phyloP scores from a whole-genome alignment of 2,329 filamentous ascomycete genomes.

The Dryadomyces quercivorus region DNA sequence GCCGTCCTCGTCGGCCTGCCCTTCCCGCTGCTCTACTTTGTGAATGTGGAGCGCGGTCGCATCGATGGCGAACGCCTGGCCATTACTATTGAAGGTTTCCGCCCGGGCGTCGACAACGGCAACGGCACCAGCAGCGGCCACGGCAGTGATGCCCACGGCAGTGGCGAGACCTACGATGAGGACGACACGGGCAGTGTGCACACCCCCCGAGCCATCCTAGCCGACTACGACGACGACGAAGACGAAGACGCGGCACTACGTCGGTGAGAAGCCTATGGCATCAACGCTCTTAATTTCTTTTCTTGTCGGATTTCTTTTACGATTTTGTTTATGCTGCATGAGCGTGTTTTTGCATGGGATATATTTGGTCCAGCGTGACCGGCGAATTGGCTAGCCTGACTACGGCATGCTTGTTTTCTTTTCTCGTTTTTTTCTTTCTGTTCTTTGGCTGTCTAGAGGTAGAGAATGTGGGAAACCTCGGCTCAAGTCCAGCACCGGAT shows the following conservation, averaged over 20 bases:
- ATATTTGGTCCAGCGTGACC: no score
- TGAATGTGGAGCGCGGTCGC: conserved; percentile 72
- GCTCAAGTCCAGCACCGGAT: not conserved
- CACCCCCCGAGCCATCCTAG: conserved; percentile 6
- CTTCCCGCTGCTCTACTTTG: conserved; percentile 70
- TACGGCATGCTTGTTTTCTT: not conserved
- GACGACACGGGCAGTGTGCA: conserved; percentile 15
- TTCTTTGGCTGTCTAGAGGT: not conserved
- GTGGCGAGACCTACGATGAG: conserved; percentile 16
- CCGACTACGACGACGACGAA: conserved; percentile 1
- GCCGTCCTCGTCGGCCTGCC: conserved; percentile 74
- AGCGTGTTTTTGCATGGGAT: not conserved
- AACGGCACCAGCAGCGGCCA: conserved; percentile 13
- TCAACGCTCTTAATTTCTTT: not conserved
- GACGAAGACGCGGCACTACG: not conserved
- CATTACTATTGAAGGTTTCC: conserved; percentile 43
- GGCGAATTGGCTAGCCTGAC: not conserved
- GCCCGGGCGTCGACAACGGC: conserved; percentile 10
- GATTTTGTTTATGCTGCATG: not conserved
- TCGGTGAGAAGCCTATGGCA: not conserved
- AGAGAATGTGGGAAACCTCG: not conserved
- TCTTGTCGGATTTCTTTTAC: not conserved
- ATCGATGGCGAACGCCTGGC: conserved; percentile 54
- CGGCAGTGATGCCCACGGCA: conserved; percentile 15
- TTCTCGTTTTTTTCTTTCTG: not conserved